Evolutionary conservation across 345 rosid genomes (phyloP).

Genomic region (Eucalyptus cladocalyx): DNA sequence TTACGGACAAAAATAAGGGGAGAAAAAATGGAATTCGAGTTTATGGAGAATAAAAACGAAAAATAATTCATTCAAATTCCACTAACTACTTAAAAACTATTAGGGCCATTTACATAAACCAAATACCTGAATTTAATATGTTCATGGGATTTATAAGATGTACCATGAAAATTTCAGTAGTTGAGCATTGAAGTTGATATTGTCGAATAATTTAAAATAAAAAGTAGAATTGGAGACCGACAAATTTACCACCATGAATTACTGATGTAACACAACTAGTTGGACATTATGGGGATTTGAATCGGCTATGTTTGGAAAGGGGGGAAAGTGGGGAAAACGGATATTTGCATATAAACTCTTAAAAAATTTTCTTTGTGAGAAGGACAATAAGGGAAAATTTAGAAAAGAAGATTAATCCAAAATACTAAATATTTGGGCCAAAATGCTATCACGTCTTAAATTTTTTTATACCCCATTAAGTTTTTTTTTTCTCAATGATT

Average conservation of each 20-base stretch:
- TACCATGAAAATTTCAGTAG: neutral
- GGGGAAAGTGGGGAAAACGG: neutral
- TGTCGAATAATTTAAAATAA: no score
- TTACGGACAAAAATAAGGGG: neutral
- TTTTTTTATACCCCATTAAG: neutral
- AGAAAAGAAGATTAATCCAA: neutral
- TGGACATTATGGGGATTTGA: neutral
- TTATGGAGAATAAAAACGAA: neutral
- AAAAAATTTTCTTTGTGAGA: rapidly evolving
- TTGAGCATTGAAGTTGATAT: no score
- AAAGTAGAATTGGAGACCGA: neutral
- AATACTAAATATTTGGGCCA: no score
- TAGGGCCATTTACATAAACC: neutral
- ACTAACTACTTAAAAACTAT: neutral
- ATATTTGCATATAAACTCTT: neutral
- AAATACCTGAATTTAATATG: neutral
- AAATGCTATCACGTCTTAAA: neutral
- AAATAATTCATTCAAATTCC: neutral
- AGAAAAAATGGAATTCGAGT: neutral
- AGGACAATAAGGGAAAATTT: neutral
- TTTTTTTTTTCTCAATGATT: neutral
- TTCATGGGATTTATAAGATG: neutral
- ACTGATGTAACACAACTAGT: neutral
- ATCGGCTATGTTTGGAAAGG: neutral
- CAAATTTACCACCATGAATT: neutral